Evolutionary conservation across 2,329 filamentous ascomycete genomes (phyloP).

Genomic region (Penicillium palitans): DNA sequence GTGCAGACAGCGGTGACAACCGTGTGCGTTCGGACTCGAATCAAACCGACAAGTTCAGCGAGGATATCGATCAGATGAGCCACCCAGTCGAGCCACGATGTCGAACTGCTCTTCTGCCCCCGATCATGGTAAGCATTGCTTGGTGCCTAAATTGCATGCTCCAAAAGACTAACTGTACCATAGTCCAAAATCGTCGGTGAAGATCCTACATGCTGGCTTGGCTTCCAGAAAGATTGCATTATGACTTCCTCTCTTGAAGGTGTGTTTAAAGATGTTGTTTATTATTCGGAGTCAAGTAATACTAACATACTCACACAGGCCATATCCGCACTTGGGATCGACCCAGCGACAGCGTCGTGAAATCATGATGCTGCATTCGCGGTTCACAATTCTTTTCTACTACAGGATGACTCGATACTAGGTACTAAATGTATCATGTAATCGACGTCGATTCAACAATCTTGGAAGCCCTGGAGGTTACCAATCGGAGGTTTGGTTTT

Average conservation of each 20-base stretch:
- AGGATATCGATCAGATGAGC: slow-evolving; percentile 59
- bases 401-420: not conserved
- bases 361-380: slow-evolving; percentile 20
- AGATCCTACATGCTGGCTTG: slow-evolving; percentile 84
- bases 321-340: slow-evolving; percentile 75
- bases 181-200: slow-evolving; percentile 81
- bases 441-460: not conserved
- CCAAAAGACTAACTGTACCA: slow-evolving; percentile 12
- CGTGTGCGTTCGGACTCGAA: slow-evolving; percentile 72
- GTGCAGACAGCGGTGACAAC: slow-evolving; percentile 61
- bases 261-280: slow-evolving; percentile 48
- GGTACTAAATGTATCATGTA: not conserved
- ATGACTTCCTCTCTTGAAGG: slow-evolving; percentile 89
- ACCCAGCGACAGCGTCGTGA: slow-evolving; percentile 50
- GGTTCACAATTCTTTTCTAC: not conserved
- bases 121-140: slow-evolving; percentile 70
- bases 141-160: not conserved
- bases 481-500: not conserved
- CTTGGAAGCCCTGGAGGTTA: not conserved
- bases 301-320: slow-evolving; percentile 49
- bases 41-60: slow-evolving; percentile 50
- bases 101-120: slow-evolving; percentile 80
- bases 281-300: slow-evolving; percentile 5
- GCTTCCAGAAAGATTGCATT: slow-evolving; percentile 91
- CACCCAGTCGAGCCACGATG: slow-evolving; percentile 85